Conservation (phyloP, 2,329 filamentous ascomycete genomes). For the Plenodomus biglobosus region DNA sequence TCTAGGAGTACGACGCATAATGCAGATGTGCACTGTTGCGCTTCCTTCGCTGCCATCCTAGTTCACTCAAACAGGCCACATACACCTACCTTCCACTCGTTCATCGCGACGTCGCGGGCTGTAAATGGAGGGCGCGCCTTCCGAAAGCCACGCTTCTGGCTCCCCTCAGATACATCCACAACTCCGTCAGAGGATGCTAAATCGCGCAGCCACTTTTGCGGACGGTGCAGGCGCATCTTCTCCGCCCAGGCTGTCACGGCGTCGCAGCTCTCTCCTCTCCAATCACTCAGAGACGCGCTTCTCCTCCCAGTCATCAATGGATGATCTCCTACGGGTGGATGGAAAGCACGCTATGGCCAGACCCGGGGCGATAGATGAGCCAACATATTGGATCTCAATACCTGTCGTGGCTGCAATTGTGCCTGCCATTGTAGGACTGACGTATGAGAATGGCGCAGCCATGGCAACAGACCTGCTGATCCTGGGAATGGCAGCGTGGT, state of each 20-base stretch:
- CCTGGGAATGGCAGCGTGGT: slow-evolving; percentile 75
- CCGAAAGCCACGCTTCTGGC: slow-evolving; percentile 19
- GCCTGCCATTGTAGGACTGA: slow-evolving; percentile 78
- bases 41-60: slow-evolving; percentile 4
- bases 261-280: slow-evolving; percentile 77
- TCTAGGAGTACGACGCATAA: slow-evolving; percentile 3
- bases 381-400: slow-evolving; percentile 74
- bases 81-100: slow-evolving; percentile 2
- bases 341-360: slow-evolving; percentile 34
- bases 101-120: slow-evolving; percentile 8
- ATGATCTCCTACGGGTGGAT: slow-evolving; percentile 63
- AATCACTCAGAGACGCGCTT: slow-evolving; percentile 72
- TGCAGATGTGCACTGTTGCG: slow-evolving; percentile 2
- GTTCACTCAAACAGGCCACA: not conserved
- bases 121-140: slow-evolving; percentile 33
- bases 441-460: slow-evolving; percentile 81
- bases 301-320: slow-evolving; percentile 65
- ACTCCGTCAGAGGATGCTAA: slow-evolving; percentile 41
- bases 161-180: slow-evolving; percentile 29
- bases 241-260: slow-evolving; percentile 44
- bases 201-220: slow-evolving; percentile 38
- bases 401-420: slow-evolving; percentile 82
- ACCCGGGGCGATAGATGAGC: slow-evolving; percentile 50
- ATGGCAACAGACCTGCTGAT: slow-evolving; percentile 85
- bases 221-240: slow-evolving; percentile 30